These are phyloP conservation scores for Alternaria gaisen DNA, from an alignment of 2,329 filamentous ascomycete species.

Conservation along the genomic window DNA sequence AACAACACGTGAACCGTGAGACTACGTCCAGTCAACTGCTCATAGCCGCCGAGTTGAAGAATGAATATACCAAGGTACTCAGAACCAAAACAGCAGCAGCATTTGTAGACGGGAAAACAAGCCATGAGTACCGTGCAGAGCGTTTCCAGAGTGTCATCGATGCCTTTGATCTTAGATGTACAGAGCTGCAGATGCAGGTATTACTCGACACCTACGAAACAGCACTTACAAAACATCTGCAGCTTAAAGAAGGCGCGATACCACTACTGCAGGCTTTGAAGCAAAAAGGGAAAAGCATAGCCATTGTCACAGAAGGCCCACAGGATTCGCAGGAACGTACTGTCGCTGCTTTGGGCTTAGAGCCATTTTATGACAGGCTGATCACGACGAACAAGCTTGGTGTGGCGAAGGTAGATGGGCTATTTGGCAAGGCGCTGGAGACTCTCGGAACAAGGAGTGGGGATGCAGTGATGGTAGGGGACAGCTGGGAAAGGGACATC, in stretches of 20 bases:
- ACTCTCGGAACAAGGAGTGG: background rate
- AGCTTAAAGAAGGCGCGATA: background rate
- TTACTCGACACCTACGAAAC: constrained; percentile 1
- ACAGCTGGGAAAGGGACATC: constrained; percentile 9
- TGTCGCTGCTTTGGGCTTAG: constrained; percentile 45
- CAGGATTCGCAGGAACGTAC: constrained; percentile 60
- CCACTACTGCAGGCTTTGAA: background rate
- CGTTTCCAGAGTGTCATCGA: constrained; percentile 39
- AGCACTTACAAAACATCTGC: background rate
- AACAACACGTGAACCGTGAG: background rate
- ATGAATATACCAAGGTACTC: constrained; percentile 49
- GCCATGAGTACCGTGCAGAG: constrained; percentile 55
- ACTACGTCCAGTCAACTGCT: background rate
- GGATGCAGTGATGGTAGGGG: constrained; percentile 24
- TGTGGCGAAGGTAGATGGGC: constrained; percentile 39
- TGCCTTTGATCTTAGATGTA: background rate
- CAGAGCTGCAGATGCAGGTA: background rate
- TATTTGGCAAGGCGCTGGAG: constrained; percentile 22
- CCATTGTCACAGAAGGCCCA: constrained; percentile 59
- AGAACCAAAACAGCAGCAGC: constrained; percentile 49
- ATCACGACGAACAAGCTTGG: constrained; percentile 48
- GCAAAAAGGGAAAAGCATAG: constrained; percentile 50
- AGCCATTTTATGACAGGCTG: constrained; percentile 40
- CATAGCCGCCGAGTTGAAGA: constrained; percentile 22
- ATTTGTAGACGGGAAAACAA: constrained; percentile 57